phyloP scores from a whole-genome alignment of 768 basidiomycete genomes.

The Boletus patriciae region DNA sequence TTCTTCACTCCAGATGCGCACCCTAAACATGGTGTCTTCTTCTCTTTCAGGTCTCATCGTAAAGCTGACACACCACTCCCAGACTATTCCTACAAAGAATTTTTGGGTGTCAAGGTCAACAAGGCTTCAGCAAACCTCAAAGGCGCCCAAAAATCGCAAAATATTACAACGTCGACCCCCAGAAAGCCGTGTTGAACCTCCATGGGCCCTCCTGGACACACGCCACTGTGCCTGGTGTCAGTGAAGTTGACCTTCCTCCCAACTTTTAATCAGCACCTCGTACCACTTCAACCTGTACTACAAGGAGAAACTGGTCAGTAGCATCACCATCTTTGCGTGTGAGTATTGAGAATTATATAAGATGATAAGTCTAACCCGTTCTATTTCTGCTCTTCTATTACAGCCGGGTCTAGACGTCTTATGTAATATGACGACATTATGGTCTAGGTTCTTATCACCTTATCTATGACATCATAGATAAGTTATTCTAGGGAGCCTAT shows the following conservation, averaged over 20 bases:
- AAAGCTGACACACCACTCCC: background rate
- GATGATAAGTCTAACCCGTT: no score
- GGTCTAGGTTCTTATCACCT: no score
- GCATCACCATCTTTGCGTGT: constrained; percentile 26
- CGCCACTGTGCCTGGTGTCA: constrained; percentile 12
- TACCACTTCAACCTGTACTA: constrained; percentile 26
- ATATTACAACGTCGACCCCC: constrained; percentile 28
- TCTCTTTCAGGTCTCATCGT: background rate
- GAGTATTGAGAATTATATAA: no score
- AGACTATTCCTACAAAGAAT: constrained; percentile 32
- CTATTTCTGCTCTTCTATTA: no score
- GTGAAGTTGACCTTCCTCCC: constrained; percentile 10
- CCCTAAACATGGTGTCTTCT: constrained; percentile 21
- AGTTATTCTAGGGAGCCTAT: no score
- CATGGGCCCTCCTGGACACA: constrained; percentile 17
- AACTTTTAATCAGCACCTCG: constrained; percentile 17
- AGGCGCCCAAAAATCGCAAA: constrained; percentile 21
- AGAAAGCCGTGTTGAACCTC: constrained; percentile 1
- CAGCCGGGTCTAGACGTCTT: no score
- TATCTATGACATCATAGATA: no score
- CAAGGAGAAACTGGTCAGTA: constrained; percentile 21
- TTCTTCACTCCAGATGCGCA: constrained; percentile 19
- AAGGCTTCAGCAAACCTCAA: constrained; percentile 6
- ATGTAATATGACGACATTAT: no score
- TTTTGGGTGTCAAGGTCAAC: constrained; percentile 29